A percentile compares a stretch with the other conserved stretches of the same genome.
Conservation (phyloP, 2,329 filamentous ascomycete genomes). For the Ascochyta viciae-villosae region DNA sequence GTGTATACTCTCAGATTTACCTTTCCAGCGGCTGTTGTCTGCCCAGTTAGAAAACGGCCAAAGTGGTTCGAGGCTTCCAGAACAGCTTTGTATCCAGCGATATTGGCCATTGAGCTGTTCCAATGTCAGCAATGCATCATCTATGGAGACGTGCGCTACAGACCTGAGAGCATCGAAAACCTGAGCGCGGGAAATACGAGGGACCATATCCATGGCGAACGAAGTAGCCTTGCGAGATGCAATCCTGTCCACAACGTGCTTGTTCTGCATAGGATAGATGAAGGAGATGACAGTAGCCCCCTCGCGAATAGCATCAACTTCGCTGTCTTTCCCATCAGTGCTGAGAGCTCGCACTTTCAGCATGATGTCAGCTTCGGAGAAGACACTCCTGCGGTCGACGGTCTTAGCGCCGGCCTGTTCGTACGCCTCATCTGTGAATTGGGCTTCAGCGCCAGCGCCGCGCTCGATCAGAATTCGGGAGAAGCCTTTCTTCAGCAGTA, state of each 20-base stretch:
- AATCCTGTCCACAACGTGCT: conserved; percentile 74
- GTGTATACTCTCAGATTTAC: conserved; percentile 1
- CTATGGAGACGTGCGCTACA: neutral
- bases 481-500: conserved; percentile 87
- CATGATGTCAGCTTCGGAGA: conserved; percentile 77
- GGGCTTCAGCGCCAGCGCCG: conserved; percentile 78
- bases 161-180: conserved; percentile 78
- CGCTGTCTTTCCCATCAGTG: conserved; percentile 63
- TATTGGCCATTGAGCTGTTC: conserved; percentile 86
- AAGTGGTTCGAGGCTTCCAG: conserved; percentile 89
- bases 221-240: conserved; percentile 73
- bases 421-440: conserved; percentile 80
- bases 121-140: conserved; percentile 14
- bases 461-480: conserved; percentile 77
- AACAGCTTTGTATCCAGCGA: conserved; percentile 91
- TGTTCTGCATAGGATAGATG: conserved; percentile 83
- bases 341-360: conserved; percentile 83
- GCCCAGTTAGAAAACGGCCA: conserved; percentile 85
- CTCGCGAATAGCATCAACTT: conserved; percentile 71
- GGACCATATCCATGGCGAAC: conserved; percentile 94
- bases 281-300: conserved; percentile 82
- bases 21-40: conserved; percentile 84
- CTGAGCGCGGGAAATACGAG: conserved; percentile 86
- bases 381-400: conserved; percentile 73
- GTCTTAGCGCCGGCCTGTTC: conserved; percentile 78